phyloP scores from a whole-genome alignment of 306 rosid species.

The Pueraria montana region DNA sequence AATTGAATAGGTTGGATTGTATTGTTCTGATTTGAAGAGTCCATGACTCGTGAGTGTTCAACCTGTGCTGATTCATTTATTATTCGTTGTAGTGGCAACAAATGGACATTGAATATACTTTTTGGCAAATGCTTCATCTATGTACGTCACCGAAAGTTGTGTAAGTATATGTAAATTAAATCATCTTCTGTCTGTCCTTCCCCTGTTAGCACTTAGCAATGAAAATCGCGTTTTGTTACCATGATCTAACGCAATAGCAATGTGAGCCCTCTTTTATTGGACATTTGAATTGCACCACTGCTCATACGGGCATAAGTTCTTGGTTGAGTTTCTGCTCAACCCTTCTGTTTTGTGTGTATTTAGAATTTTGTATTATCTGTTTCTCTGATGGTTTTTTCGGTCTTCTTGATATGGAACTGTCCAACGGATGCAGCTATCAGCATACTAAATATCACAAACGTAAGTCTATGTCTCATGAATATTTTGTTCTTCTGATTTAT shows the following conservation, averaged over 20 bases:
- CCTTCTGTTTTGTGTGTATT: constrained; percentile 3
- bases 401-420: constrained; percentile 60
- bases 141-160: constrained; percentile 99
- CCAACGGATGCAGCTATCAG: constrained; percentile 88
- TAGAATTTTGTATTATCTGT: constrained; percentile 25
- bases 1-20: constrained; percentile 20
- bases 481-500: constrained; percentile 31
- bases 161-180: constrained; percentile 60
- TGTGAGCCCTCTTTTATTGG: constrained; percentile 4
- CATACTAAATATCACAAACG: constrained; percentile 99
- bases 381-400: constrained; percentile 51
- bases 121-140: constrained; percentile 99
- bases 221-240: constrained; percentile 14
- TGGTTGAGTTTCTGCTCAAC: constrained; percentile 13
- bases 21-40: constrained; percentile 15
- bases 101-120: constrained; percentile 98
- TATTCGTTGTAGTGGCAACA: constrained; percentile 87
- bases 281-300: background rate
- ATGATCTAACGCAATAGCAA: constrained; percentile 25
- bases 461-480: constrained; percentile 64
- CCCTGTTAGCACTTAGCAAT: constrained; percentile 21
- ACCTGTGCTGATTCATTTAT: constrained; percentile 9
- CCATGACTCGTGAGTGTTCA: background rate
- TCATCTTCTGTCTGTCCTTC: background rate
- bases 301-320: background rate